Conservation (phyloP, 2,329 filamentous ascomycete species). For the Talaromyces verruculosus region DNA sequence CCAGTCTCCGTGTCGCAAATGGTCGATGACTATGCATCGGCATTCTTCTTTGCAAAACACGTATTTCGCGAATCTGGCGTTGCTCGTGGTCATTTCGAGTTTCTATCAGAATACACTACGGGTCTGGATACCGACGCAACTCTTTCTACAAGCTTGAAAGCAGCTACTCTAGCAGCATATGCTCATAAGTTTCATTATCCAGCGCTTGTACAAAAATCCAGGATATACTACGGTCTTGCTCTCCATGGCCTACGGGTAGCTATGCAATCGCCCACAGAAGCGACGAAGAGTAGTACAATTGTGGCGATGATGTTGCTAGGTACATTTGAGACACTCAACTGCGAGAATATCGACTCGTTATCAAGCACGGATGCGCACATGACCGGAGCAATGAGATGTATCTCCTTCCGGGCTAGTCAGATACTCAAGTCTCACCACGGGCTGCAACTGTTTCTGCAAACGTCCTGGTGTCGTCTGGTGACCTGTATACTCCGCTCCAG, state of each 20-base stretch:
- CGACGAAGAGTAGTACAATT: slow-evolving; percentile 16
- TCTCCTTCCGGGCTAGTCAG: slow-evolving; percentile 7
- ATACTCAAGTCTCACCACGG: slow-evolving; percentile 20
- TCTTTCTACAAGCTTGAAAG: slow-evolving; percentile 17
- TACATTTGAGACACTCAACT: slow-evolving; percentile 22
- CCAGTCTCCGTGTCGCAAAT: background rate
- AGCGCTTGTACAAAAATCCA: slow-evolving; percentile 18
- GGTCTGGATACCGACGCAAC: background rate
- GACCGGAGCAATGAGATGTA: slow-evolving; percentile 21
- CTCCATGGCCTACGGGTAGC: slow-evolving; percentile 9
- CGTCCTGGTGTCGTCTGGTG: slow-evolving; percentile 19
- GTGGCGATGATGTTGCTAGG: slow-evolving; percentile 22
- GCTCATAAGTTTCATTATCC: slow-evolving; percentile 15
- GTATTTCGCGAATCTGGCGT: slow-evolving; percentile 20
- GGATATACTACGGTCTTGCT: slow-evolving; percentile 19
- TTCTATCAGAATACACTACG: slow-evolving; percentile 9
- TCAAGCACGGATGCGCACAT: slow-evolving; percentile 21
- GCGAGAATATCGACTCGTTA: slow-evolving; percentile 6
- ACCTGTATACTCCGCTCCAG: slow-evolving; percentile 20
- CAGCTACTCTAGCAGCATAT: slow-evolving; percentile 23
- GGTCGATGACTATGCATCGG: slow-evolving; percentile 17
- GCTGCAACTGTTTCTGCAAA: slow-evolving; percentile 24
- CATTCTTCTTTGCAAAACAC: slow-evolving; percentile 22
- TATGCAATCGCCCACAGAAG: slow-evolving; percentile 2
- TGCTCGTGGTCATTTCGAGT: slow-evolving; percentile 23